A percentile compares a stretch with the other conserved stretches of the same genome.
Evolutionary conservation across 23 red algal species (phyloP).

Genomic region (Gracilaria vermiculophylla): DNA sequence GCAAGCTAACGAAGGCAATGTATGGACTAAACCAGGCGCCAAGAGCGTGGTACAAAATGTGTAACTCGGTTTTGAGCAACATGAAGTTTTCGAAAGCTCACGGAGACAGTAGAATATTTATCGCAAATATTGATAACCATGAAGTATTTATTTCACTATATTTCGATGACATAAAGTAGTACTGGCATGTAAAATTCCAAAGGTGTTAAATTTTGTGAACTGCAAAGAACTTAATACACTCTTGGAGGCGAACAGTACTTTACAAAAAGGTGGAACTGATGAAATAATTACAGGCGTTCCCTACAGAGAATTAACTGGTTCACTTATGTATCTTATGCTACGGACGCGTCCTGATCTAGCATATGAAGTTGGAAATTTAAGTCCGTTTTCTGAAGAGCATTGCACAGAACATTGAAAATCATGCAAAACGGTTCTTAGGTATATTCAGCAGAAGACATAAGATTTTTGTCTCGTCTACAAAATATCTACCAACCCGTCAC

Average conservation of each 20-base stretch:
- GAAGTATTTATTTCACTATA: slow-evolving; percentile 14
- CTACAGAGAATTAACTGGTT: slow-evolving; percentile 17
- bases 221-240: no score
- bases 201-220: no score
- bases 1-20: no score
- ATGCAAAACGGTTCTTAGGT: not conserved
- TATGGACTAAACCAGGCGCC: no score
- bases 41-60: not conserved
- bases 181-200: not conserved
- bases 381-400: not conserved
- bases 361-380: slow-evolving; percentile 4
- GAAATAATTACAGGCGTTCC: not conserved
- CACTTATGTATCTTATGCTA: not conserved
- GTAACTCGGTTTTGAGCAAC: not conserved
- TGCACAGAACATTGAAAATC: not conserved
- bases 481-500: not conserved
- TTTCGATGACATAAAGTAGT: slow-evolving; percentile 18
- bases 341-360: slow-evolving; percentile 10
- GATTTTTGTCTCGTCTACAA: not conserved
- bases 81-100: no score
- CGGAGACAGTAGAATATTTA: no score
- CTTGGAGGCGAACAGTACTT: no score
- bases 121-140: not conserved
- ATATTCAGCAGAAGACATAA: no score
- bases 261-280: no score